Conservation (phyloP, 345 rosid genomes). For the Streptanthus diversifolius region DNA sequence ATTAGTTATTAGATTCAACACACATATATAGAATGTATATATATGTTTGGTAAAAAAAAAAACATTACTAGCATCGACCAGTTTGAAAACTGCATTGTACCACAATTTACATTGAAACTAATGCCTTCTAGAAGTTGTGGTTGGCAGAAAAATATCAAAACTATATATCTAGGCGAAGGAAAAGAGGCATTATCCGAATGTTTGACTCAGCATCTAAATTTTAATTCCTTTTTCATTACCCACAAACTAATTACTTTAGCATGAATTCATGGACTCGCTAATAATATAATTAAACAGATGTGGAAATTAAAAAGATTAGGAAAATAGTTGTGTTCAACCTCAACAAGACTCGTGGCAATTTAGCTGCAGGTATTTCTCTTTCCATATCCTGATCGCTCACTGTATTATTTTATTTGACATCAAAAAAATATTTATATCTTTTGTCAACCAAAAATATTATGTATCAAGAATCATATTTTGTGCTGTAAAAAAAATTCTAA, state of each 20-base stretch:
- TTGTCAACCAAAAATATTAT: background rate
- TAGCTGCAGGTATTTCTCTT: background rate
- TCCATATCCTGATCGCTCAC: background rate
- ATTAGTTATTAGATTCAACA: too few relatives aligned
- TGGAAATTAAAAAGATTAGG: background rate
- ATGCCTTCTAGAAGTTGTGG: too few relatives aligned
- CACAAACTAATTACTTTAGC: background rate
- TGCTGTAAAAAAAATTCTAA: too few relatives aligned
- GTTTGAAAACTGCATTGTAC: background rate
- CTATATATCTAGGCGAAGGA: background rate
- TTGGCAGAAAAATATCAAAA: background rate
- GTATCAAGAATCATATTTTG: background rate
- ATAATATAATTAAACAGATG: background rate
- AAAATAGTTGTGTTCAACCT: conserved; percentile 22
- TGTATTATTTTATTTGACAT: background rate
- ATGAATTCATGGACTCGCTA: background rate
- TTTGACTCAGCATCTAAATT: conserved; percentile 10
- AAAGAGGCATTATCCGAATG: background rate
- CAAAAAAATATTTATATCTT: background rate
- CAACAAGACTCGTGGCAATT: conserved; percentile 18
- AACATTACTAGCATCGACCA: background rate
- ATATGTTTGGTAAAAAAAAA: background rate
- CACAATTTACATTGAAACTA: background rate
- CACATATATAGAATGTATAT: too few relatives aligned
- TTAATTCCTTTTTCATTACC: background rate